These are phyloP conservation scores for Maudiozyma turicensis DNA, from an alignment of 805 yeast species.

Conservation along the genomic window DNA sequence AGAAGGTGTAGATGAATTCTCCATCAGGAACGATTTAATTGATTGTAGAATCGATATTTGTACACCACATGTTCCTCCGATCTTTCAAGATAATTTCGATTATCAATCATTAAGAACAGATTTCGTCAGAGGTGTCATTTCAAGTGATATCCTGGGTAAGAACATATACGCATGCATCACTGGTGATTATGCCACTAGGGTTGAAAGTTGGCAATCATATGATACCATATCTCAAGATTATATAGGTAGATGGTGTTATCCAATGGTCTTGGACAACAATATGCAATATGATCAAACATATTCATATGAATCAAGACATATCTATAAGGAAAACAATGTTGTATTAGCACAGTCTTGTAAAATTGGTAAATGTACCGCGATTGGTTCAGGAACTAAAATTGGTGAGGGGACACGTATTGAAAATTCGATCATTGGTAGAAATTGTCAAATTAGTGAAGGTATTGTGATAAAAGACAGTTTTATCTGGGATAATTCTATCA, in stretches of 20 bases:
- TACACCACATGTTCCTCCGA: slow-evolving; percentile 86
- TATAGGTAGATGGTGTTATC: slow-evolving; percentile 86
- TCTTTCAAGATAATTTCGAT: slow-evolving; percentile 93
- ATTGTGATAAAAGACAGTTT: slow-evolving; percentile 65
- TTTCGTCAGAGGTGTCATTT: slow-evolving; percentile 82
- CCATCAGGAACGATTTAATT: slow-evolving; percentile 81
- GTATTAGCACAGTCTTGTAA: slow-evolving; percentile 88
- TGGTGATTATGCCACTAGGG: slow-evolving; percentile 84
- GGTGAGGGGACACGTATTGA: slow-evolving; percentile 63
- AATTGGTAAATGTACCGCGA: slow-evolving; percentile 68
- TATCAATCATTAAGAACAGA: slow-evolving; percentile 80
- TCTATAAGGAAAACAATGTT: slow-evolving; percentile 84
- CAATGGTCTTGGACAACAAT: slow-evolving; percentile 82
- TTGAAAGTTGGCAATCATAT: slow-evolving; percentile 90
- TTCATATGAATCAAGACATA: slow-evolving; percentile 71
- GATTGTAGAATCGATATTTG: slow-evolving; percentile 97
- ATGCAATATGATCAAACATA: slow-evolving; percentile 62
- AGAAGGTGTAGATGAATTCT: slow-evolving; percentile 62
- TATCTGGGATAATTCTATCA: slow-evolving; percentile 74
- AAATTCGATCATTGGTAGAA: slow-evolving; percentile 75
- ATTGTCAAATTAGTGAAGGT: slow-evolving; percentile 74
- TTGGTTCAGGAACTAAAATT: slow-evolving; percentile 67
- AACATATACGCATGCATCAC: slow-evolving; percentile 83
- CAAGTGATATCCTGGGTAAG: slow-evolving; percentile 83
- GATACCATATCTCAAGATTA: slow-evolving; percentile 86